phyloP scores from a whole-genome alignment of 2,329 filamentous ascomycete genomes.

The Hymenoscyphus occultus region DNA sequence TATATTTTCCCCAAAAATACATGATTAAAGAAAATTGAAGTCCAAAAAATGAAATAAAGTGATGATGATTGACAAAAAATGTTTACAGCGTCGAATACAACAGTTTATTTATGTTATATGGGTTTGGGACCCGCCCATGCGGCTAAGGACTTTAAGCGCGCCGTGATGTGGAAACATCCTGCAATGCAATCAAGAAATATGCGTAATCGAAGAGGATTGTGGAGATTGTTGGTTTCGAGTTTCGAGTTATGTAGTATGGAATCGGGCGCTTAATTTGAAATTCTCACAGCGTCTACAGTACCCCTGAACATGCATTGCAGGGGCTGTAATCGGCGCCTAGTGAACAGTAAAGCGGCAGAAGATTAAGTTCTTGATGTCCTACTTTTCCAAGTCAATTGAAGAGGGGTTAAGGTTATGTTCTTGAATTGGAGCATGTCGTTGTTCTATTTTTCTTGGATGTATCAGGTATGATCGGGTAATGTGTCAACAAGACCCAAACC shows the following conservation, averaged over 20 bases:
- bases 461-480: no score
- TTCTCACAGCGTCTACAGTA: not conserved
- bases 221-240: not conserved
- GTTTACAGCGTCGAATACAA: not conserved
- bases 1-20: not conserved
- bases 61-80: not conserved
- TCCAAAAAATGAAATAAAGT: not conserved
- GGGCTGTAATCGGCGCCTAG: not conserved
- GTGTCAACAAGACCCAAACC: no score
- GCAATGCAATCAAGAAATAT: not conserved
- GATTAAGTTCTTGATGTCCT: no score
- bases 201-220: not conserved
- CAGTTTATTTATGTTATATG: not conserved
- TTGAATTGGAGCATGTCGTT: no score
- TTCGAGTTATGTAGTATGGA: not conserved
- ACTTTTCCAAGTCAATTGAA: no score
- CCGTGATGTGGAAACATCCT: not conserved
- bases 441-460: no score
- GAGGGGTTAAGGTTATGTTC: no score
- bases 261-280: not conserved
- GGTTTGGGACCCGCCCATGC: not conserved
- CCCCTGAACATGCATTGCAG: not conserved
- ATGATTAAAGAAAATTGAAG: not conserved
- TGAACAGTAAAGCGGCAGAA: no score
- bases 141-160: not conserved